These are phyloP conservation scores for Coffea eugenioides DNA, from an alignment of 257 asterid genomes.

Conservation along the genomic window DNA sequence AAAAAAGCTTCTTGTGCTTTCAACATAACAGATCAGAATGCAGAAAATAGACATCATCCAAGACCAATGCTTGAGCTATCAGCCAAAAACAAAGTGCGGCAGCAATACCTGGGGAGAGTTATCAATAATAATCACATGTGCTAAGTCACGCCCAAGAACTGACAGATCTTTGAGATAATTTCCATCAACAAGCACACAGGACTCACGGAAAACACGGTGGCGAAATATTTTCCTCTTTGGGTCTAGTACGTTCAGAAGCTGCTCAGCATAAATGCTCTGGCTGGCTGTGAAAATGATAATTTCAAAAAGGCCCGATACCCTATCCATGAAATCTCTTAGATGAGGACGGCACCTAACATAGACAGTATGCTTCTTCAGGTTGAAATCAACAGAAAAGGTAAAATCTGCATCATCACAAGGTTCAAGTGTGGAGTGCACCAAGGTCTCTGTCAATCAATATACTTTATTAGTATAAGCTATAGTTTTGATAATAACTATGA, in stretches of 20 bases:
- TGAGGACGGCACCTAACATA: slow-evolving; percentile 91
- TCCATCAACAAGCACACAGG: slow-evolving; percentile 86
- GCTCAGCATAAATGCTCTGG: slow-evolving; percentile 95
- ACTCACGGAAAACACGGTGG: slow-evolving; percentile 92
- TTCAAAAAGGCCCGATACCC: slow-evolving; percentile 73
- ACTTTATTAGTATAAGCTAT: not conserved
- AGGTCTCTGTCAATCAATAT: slow-evolving; percentile 69
- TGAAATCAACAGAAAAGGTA: slow-evolving; percentile 82
- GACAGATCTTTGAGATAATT: slow-evolving; percentile 92
- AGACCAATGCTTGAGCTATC: not conserved
- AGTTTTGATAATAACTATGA: not conserved
- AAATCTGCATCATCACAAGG: slow-evolving; percentile 85
- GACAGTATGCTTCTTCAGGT: slow-evolving; percentile 67
- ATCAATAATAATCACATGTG: slow-evolving; percentile 76
- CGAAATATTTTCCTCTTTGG: slow-evolving; percentile 91
- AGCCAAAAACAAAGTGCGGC: not conserved
- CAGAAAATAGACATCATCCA: not conserved
- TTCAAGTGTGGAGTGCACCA: slow-evolving; percentile 97
- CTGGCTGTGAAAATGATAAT: slow-evolving; percentile 94
- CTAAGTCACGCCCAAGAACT: slow-evolving; percentile 96
- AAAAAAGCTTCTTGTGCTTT: not conserved
- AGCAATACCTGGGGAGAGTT: slow-evolving; percentile 93
- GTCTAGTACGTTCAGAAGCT: slow-evolving; percentile 81
- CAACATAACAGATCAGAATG: not conserved
- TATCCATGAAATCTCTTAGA: slow-evolving; percentile 77